Evolutionary conservation across 805 yeast genomes (phyloP).

Genomic region (Myxozyma udenii): DNA sequence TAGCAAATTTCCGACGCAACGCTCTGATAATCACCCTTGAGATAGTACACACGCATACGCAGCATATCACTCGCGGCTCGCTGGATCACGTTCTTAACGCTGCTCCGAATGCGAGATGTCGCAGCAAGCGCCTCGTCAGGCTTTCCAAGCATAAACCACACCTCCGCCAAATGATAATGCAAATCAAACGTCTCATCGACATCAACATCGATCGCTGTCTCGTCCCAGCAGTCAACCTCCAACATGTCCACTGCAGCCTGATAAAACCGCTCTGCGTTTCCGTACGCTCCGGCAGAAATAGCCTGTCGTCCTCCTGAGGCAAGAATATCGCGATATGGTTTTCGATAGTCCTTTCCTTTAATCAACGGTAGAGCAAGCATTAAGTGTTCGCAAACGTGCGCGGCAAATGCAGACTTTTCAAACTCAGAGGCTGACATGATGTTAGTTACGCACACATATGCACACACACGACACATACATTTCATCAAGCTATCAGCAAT

Average conservation of each 20-base stretch:
- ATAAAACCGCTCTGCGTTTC: constrained; percentile 14
- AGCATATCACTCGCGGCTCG: constrained; percentile 7
- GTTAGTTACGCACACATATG: neutral
- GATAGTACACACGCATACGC: constrained; percentile 3
- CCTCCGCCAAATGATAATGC: constrained; percentile 11
- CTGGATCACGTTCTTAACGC: neutral
- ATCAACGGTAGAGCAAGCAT: constrained; percentile 18
- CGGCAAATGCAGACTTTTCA: neutral
- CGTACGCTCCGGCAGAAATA: constrained; percentile 14
- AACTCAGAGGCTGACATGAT: neutral
- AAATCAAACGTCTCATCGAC: constrained; percentile 19
- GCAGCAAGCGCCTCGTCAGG: constrained; percentile 5
- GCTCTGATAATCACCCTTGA: constrained; percentile 12
- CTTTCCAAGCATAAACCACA: constrained; percentile 15
- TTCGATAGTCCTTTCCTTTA: constrained; percentile 13
- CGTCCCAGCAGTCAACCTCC: constrained; percentile 19
- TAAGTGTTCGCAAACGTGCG: constrained; percentile 21
- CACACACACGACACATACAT: neutral
- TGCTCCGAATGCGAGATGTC: neutral
- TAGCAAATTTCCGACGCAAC: neutral
- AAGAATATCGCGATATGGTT: constrained; percentile 19
- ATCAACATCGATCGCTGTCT: constrained; percentile 12
- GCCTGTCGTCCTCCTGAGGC: constrained; percentile 14
- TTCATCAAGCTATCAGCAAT: constrained; percentile 24
- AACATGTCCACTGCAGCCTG: constrained; percentile 16